These are phyloP conservation scores for Neoboletus magnificus DNA, from an alignment of 768 basidiomycete genomes.

Conservation along the genomic window DNA sequence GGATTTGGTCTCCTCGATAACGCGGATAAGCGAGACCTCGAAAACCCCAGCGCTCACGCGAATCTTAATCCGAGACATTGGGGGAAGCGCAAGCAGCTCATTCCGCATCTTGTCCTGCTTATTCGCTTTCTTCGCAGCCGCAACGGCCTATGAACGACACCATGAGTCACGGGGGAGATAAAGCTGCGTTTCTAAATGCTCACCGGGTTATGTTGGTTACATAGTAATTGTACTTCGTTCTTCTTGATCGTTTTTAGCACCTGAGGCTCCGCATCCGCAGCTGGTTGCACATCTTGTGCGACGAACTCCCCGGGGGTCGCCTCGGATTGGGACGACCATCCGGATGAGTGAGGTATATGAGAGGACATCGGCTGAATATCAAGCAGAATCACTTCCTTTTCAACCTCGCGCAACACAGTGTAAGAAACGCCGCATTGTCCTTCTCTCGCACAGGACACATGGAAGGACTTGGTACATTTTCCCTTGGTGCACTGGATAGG, in stretches of 20 bases:
- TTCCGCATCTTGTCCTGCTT: slow-evolving; percentile 71
- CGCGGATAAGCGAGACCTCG: slow-evolving; percentile 75
- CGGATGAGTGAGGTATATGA: slow-evolving; percentile 2
- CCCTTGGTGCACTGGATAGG: slow-evolving; percentile 93
- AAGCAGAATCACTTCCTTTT: slow-evolving; percentile 76
- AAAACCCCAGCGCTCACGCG: slow-evolving; percentile 82
- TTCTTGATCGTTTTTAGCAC: slow-evolving; percentile 72
- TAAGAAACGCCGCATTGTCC: slow-evolving; percentile 54
- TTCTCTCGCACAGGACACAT: slow-evolving; percentile 82
- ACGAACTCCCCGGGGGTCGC: background rate
- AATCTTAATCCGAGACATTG: slow-evolving; percentile 78
- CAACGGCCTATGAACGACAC: slow-evolving; percentile 50
- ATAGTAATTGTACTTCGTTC: slow-evolving; percentile 70
- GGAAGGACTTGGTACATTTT: slow-evolving; percentile 91
- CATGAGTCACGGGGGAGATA: background rate
- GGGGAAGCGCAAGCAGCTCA: slow-evolving; percentile 66
- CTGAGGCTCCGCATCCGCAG: slow-evolving; percentile 13
- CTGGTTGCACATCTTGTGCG: background rate
- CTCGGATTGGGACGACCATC: background rate
- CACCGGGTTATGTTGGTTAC: slow-evolving; percentile 89
- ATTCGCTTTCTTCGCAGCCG: slow-evolving; percentile 69
- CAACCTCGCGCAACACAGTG: slow-evolving; percentile 60
- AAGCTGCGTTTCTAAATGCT: slow-evolving; percentile 28
- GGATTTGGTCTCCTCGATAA: slow-evolving; percentile 63
- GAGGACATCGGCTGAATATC: slow-evolving; percentile 33